phyloP scores from a whole-genome alignment of 2,329 filamentous ascomycete species.

The Penicillium sp. region DNA sequence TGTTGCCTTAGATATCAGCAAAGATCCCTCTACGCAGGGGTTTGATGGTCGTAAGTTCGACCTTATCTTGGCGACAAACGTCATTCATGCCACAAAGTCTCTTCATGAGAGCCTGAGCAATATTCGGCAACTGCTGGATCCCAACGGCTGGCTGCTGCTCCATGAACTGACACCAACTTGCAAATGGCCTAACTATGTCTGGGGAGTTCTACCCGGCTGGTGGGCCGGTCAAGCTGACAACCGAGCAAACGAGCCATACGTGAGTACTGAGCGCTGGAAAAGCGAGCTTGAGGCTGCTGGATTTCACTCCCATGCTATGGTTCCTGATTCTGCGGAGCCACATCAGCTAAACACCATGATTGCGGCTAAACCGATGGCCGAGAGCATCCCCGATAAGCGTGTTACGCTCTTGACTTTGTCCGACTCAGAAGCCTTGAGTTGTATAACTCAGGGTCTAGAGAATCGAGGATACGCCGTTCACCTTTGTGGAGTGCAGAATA shows the following conservation, averaged over 20 bases:
- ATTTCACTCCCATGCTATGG: slow-evolving; percentile 32
- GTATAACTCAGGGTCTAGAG: neutral
- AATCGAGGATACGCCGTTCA: neutral
- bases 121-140: slow-evolving; percentile 23
- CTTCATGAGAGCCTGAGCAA: slow-evolving; percentile 23
- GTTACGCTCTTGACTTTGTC: neutral
- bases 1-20: slow-evolving; percentile 25
- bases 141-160: slow-evolving; percentile 8
- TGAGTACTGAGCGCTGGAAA: slow-evolving; percentile 27
- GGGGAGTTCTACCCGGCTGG: slow-evolving; percentile 31
- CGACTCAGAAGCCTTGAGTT: neutral
- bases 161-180: slow-evolving; percentile 2
- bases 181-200: neutral
- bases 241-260: slow-evolving; percentile 24
- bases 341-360: slow-evolving; percentile 9
- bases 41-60: slow-evolving; percentile 26
- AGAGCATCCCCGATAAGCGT: neutral
- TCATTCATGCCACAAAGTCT: slow-evolving; percentile 26
- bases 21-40: slow-evolving; percentile 25
- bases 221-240: slow-evolving; percentile 32
- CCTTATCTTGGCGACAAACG: slow-evolving; percentile 30
- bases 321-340: slow-evolving; percentile 16
- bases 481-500: neutral
- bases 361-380: neutral
- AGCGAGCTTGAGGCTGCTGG: slow-evolving; percentile 28